Base-by-base conservation (phyloP, 75 land plant species). In the Pinus tabuliformis region DNA sequence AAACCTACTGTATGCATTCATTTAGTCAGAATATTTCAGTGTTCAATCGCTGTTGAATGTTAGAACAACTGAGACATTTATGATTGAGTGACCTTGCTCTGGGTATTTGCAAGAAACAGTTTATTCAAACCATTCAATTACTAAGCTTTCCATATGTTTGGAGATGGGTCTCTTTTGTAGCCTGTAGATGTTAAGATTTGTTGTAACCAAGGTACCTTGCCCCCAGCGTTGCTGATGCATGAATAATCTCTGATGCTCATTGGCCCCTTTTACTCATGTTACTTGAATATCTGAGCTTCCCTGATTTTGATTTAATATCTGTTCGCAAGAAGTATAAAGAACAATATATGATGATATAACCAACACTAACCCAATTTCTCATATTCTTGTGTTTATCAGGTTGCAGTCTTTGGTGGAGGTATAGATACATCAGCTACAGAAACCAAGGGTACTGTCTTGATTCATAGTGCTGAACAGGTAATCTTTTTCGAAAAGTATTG, bases 381-480 rank as follows among this genome's bases (percentile, higher is more conserved):
- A 18, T 73, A 6, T 62, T 74, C 61, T 73, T 82, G 57, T 58
- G 54, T 56, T 77, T 72, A 73, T 33, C 58, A 92, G 98, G 87
- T 95, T 81, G 96, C 98, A 61, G 99, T 95, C 7, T 97, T 97
- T 89, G 95, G 86, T 66, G 86, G 89, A 63, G 99, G 99, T 45
- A 91, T 97, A 71, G 99, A 97, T 86, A 97, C 98, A 62, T 89
- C 96, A 73, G 98, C 99, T 14, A 97, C 99, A 22, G 99, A 97
- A 81, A 97, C 99, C 26, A 97, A 97, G 73, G 99, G 99, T 73
- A 97, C 99, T 56, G 99, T 97, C 33, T 81, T 97, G 6, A 97
- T 97, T 79, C 90, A 92, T 21, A 89, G 78, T 81, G 99, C 96
- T 36, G 92, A 89, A 52, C 93, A 95, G 96, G 97, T 92, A 62